phyloP scores from a whole-genome alignment of 345 rosid species.

The Eutrema heterophyllum region DNA sequence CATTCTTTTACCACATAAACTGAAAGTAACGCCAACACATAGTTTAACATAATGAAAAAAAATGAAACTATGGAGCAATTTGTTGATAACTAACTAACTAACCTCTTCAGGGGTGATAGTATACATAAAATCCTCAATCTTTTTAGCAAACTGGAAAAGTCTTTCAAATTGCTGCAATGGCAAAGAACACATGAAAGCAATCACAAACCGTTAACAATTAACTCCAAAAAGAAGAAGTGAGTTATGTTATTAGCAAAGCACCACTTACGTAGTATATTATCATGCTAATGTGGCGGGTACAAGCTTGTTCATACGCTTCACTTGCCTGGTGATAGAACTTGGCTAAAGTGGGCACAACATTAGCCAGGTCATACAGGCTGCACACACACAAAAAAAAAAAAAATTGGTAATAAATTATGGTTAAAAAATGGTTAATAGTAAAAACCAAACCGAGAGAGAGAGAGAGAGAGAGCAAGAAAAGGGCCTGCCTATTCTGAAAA shows the following conservation, averaged over 20 bases:
- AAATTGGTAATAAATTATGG: no score
- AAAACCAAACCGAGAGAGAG: not conserved
- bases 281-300: conserved; percentile 93
- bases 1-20: not conserved
- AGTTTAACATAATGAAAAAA: not conserved
- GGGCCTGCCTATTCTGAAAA: conserved; percentile 79
- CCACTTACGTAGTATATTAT: conserved; percentile 84
- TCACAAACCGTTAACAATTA: not conserved
- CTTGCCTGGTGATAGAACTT: conserved; percentile 99
- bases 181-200: conserved; percentile 16
- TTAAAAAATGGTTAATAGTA: not conserved
- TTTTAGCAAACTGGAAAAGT: conserved; percentile 86
- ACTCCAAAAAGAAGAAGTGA: not conserved
- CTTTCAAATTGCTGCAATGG: conserved; percentile 86
- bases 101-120: conserved; percentile 98
- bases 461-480: not conserved
- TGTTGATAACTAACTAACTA: conserved; percentile 12
- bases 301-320: conserved; percentile 98
- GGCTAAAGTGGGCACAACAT: conserved; percentile 92
- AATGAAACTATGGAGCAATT: not conserved
- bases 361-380: conserved; percentile 97
- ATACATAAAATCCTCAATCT: conserved; percentile 90
- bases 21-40: not conserved
- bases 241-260: not conserved
- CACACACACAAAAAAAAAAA: conserved; percentile 29